A percentile compares a stretch with the other conserved stretches of the same genome.
phyloP scores from a whole-genome alignment of 2,329 filamentous ascomycete species.

The Botrytis elliptica region DNA sequence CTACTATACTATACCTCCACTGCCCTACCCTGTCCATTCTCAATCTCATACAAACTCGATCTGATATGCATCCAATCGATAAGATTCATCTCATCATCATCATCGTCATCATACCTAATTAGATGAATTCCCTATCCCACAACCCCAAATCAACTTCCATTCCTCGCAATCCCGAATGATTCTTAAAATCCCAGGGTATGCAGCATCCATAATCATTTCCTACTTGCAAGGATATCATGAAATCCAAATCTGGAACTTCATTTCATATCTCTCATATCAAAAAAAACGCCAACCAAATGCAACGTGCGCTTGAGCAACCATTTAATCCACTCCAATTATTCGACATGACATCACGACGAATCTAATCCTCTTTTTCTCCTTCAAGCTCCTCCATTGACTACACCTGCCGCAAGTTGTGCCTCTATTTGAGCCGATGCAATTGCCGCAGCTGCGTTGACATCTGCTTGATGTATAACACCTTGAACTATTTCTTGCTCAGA shows the following conservation, averaged over 20 bases:
- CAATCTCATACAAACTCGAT: constrained; percentile 9
- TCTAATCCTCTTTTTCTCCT: constrained; percentile 13
- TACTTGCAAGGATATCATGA: constrained; percentile 2
- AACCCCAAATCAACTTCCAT: constrained; percentile 1
- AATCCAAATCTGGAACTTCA: constrained; percentile 19
- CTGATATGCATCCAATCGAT: constrained; percentile 3
- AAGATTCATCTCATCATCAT: constrained; percentile 13
- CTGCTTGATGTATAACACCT: constrained; percentile 57
- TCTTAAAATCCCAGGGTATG: constrained; percentile 16
- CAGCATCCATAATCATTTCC: constrained; percentile 18
- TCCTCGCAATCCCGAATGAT: constrained; percentile 6
- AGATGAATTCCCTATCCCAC: background rate
- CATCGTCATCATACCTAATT: constrained; percentile 2
- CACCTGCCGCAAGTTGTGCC: constrained; percentile 21
- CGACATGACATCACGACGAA: constrained; percentile 17
- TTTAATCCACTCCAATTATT: constrained; percentile 24
- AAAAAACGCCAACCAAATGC: constrained; percentile 23
- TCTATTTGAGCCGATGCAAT: constrained; percentile 28
- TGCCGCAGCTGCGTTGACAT: constrained; percentile 30
- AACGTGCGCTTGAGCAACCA: constrained; percentile 33
- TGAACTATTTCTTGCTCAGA: constrained; percentile 83
- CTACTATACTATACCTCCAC: background rate
- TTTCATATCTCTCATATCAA: background rate
- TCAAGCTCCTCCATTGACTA: constrained; percentile 35
- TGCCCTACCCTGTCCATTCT: background rate